These are phyloP conservation scores for Prunus fruticosa DNA, from an alignment of 306 rosid genomes.

Conservation along the genomic window DNA sequence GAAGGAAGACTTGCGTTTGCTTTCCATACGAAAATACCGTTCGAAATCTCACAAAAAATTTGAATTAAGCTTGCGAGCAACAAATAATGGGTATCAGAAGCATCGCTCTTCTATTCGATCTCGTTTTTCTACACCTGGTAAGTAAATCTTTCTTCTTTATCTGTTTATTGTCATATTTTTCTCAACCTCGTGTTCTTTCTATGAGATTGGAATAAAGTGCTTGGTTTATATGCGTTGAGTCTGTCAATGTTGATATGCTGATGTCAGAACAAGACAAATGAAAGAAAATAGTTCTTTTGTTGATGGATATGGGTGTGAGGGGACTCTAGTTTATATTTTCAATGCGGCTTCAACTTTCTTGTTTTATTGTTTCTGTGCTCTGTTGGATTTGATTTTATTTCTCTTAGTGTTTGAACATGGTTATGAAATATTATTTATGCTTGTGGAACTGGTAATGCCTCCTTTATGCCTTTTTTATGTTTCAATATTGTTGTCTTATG, in stretches of 20 bases:
- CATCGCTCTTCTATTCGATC: slow-evolving; percentile 71
- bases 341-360: background rate
- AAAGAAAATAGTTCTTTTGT: background rate
- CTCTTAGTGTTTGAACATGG: background rate
- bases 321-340: background rate
- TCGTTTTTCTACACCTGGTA: slow-evolving; percentile 72
- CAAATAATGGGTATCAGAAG: slow-evolving; percentile 56
- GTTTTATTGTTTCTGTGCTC: background rate
- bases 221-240: background rate
- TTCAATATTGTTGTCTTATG: background rate
- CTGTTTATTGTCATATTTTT: background rate
- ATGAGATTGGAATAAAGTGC: background rate
- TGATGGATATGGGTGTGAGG: background rate
- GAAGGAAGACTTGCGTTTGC: slow-evolving; percentile 75
- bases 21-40: slow-evolving; percentile 60
- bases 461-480: background rate
- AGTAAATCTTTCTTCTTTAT: slow-evolving; percentile 4
- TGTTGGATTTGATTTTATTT: background rate
- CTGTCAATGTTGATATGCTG: background rate
- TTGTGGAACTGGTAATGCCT: background rate
- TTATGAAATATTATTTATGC: background rate
- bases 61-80: slow-evolving; percentile 59
- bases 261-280: background rate
- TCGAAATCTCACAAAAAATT: slow-evolving; percentile 67
- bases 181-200: background rate